Conservation (phyloP, 148 eudicot genomes). For the Vaccinium macrocarpon region DNA sequence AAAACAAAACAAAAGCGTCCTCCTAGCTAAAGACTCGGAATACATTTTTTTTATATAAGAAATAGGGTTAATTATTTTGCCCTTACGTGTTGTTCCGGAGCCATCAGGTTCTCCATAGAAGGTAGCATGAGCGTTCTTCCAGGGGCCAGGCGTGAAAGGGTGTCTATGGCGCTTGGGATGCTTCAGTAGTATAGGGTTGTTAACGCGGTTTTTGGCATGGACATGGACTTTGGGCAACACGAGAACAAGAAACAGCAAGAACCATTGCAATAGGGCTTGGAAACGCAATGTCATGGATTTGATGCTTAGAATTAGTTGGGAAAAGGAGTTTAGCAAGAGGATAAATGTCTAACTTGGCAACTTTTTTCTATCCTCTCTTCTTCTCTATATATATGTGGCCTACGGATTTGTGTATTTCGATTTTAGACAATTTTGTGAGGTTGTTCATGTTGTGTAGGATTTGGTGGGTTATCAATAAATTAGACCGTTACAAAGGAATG, state of each 20-base stretch:
- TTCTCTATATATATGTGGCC: not conserved
- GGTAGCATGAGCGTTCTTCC: conserved; percentile 76
- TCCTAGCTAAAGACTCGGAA: not conserved
- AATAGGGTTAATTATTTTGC: not conserved
- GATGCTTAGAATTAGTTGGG: not conserved
- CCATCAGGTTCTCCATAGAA: conserved; percentile 77
- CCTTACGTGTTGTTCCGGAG: conserved; percentile 59
- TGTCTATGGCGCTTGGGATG: conserved; percentile 28
- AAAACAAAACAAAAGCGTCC: not conserved
- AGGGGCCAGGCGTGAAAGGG: conserved; percentile 42
- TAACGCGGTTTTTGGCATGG: conserved; percentile 10
- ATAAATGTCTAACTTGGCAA: not conserved
- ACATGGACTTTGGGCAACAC: not conserved
- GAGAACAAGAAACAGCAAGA: conserved; percentile 11
- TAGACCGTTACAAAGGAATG: not conserved
- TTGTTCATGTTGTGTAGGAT: conserved; percentile 2
- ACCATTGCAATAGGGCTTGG: not conserved
- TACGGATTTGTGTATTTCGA: not conserved
- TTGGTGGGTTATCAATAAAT: conserved; percentile 12
- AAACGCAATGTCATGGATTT: conserved; percentile 10
- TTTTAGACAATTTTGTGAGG: conserved; percentile 6
- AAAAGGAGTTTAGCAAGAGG: not conserved
- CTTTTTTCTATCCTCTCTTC: too few relatives aligned
- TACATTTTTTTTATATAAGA: not conserved
- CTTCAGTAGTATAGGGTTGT: not conserved